Percentiles rank a stretch among this genome's conserved stretches.
Conservation (phyloP, 148 eudicot genomes). For the Camellia lanceoleosa region DNA sequence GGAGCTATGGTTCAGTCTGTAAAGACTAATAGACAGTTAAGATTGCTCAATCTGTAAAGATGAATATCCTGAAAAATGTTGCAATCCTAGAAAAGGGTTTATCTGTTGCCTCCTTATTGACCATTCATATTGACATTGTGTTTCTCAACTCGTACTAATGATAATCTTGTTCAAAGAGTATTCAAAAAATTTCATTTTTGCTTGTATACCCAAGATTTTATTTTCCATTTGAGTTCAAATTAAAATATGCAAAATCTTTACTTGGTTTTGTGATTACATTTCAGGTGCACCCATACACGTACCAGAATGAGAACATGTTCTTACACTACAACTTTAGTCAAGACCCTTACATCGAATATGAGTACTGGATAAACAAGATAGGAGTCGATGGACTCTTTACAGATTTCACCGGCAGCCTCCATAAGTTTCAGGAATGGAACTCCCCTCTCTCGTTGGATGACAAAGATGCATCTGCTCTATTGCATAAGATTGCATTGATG, state of each 20-base stretch:
- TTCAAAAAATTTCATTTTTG: not conserved
- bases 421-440: slow-evolving; percentile 68
- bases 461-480: slow-evolving; percentile 30
- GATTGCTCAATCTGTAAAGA: not conserved
- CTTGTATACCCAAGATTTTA: not conserved
- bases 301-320: slow-evolving; percentile 65
- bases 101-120: not conserved
- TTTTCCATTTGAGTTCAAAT: not conserved
- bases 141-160: not conserved
- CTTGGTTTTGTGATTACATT: not conserved
- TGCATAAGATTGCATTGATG: slow-evolving; percentile 55
- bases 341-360: slow-evolving; percentile 79
- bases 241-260: not conserved
- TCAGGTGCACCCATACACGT: slow-evolving; percentile 97
- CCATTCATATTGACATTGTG: too few relatives aligned
- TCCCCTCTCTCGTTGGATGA: slow-evolving; percentile 38
- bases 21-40: not conserved
- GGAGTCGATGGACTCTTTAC: slow-evolving; percentile 92
- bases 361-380: slow-evolving; percentile 73
- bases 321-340: slow-evolving; percentile 69
- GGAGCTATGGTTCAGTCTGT: too few relatives aligned
- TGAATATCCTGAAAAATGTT: not conserved
- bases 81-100: not conserved
- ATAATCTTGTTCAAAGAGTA: not conserved
- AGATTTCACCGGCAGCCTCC: slow-evolving; percentile 91